phyloP scores from a whole-genome alignment of 352 stramenopile species.

The Globisporangium acanthophoron region DNA sequence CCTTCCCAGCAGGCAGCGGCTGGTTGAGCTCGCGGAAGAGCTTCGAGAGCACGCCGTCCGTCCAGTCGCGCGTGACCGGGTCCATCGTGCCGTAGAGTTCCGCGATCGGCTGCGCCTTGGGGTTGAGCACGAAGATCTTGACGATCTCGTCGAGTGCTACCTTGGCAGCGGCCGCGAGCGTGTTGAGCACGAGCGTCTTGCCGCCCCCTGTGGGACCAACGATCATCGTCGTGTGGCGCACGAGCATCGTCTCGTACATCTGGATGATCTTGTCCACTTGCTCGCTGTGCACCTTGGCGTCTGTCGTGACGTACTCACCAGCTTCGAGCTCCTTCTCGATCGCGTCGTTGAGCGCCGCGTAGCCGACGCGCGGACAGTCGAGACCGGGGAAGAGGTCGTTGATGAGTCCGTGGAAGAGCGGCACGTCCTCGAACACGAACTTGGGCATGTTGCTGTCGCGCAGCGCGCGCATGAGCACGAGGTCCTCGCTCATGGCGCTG shows the following conservation, averaged over 20 bases:
- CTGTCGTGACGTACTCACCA: slow-evolving; percentile 77
- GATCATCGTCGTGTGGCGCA: slow-evolving; percentile 96
- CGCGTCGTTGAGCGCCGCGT: slow-evolving; percentile 85
- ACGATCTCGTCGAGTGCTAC: slow-evolving; percentile 85
- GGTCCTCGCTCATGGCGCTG: slow-evolving; percentile 89
- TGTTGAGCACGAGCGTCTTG: slow-evolving; percentile 92
- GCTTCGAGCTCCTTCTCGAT: slow-evolving; percentile 83
- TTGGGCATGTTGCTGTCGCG: slow-evolving; percentile 97
- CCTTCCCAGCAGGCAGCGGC: slow-evolving; percentile 81
- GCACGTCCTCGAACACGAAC: slow-evolving; percentile 95
- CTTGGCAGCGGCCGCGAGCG: slow-evolving; percentile 79
- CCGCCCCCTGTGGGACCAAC: slow-evolving; percentile 91
- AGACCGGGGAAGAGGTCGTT: slow-evolving; percentile 93
- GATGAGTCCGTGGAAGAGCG: slow-evolving; percentile 93
- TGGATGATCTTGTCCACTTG: slow-evolving; percentile 97
- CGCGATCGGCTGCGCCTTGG: slow-evolving; percentile 91
- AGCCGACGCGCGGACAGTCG: slow-evolving; percentile 91
- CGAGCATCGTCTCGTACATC: slow-evolving; percentile 96
- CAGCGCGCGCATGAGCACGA: slow-evolving; percentile 94
- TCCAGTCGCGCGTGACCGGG: slow-evolving; percentile 94
- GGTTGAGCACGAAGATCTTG: slow-evolving; percentile 93
- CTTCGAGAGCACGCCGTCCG: slow-evolving; percentile 92
- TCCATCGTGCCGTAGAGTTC: slow-evolving; percentile 96
- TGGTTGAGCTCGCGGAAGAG: slow-evolving; percentile 94
- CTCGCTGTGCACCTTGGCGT: slow-evolving; percentile 71